Evolutionary conservation across 768 basidiomycete species (phyloP).

Genomic region (Boletus fagicola): DNA sequence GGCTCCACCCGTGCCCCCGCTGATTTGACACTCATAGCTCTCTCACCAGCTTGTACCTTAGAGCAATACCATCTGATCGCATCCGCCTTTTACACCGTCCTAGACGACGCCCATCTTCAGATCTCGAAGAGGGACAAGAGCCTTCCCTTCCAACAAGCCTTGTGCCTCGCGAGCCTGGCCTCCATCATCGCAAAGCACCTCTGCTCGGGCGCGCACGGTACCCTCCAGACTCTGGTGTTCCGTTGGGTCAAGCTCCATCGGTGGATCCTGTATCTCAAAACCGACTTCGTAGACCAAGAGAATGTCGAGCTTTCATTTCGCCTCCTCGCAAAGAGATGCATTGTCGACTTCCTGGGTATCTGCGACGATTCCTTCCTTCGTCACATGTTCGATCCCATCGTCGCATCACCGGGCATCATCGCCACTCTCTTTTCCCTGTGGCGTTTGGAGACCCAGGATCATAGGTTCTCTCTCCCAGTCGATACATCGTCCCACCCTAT

Average conservation of each 20-base stretch:
- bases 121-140: conserved; percentile 8
- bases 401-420: conserved; percentile 18
- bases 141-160: conserved; percentile 22
- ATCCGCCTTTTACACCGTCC: conserved; percentile 19
- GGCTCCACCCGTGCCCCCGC: conserved; percentile 23
- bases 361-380: conserved; percentile 14
- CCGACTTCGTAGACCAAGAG: conserved; percentile 22
- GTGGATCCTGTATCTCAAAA: conserved; percentile 30
- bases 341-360: conserved; percentile 24
- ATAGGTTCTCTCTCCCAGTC: conserved; percentile 14
- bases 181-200: conserved; percentile 13
- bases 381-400: conserved; percentile 18
- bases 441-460: conserved; percentile 24
- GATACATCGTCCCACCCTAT: conserved; percentile 4
- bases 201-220: neutral
- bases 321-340: conserved; percentile 16
- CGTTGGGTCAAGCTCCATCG: conserved; percentile 21
- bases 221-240: conserved; percentile 4
- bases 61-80: conserved; percentile 19
- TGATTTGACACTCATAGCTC: conserved; percentile 21
- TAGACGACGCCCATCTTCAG: conserved; percentile 22
- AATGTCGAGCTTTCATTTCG: conserved; percentile 21
- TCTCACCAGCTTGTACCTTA: conserved; percentile 16
- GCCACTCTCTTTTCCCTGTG: conserved; percentile 28
- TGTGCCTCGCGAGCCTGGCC: conserved; percentile 18